A percentile compares a stretch with the other conserved stretches of the same genome.
Evolutionary conservation across 768 basidiomycete species (phyloP).

Genomic region (Mycena indigotica): DNA sequence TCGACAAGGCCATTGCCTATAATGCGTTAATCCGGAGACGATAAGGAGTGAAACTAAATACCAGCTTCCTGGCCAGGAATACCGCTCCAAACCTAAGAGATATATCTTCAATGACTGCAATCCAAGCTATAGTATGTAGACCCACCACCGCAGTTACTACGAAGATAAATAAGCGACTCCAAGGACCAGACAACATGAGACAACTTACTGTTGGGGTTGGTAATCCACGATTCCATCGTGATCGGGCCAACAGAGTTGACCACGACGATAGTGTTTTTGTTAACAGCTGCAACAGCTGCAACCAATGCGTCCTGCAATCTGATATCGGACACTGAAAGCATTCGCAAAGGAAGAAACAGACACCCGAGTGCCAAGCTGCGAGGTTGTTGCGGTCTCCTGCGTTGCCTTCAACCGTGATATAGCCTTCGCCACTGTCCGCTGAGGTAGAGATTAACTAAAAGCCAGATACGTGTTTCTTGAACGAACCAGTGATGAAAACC

Average conservation of each 20-base stretch:
- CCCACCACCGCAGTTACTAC: constrained; percentile 42
- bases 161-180: not conserved
- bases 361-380: constrained; percentile 53
- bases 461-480: not conserved
- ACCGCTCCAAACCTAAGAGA: constrained; percentile 50
- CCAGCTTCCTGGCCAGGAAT: constrained; percentile 68
- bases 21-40: constrained; percentile 9
- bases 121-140: not conserved
- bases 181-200: not conserved
- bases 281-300: constrained; percentile 52
- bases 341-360: constrained; percentile 21
- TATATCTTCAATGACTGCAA: too few species aligned
- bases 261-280: constrained; percentile 65
- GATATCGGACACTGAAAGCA: not conserved
- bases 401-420: constrained; percentile 51
- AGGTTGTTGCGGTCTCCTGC: constrained; percentile 56
- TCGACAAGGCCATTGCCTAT: constrained; percentile 60
- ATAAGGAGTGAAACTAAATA: constrained; percentile 14
- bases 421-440: constrained; percentile 38
- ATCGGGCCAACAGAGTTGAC: constrained; percentile 68
- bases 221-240: constrained; percentile 58
- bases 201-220: constrained; percentile 49
- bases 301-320: constrained; percentile 47
- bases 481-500: constrained; percentile 53
- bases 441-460: not conserved